phyloP scores from a whole-genome alignment of 2,329 filamentous ascomycete species.

The Ceratocystis papillata region DNA sequence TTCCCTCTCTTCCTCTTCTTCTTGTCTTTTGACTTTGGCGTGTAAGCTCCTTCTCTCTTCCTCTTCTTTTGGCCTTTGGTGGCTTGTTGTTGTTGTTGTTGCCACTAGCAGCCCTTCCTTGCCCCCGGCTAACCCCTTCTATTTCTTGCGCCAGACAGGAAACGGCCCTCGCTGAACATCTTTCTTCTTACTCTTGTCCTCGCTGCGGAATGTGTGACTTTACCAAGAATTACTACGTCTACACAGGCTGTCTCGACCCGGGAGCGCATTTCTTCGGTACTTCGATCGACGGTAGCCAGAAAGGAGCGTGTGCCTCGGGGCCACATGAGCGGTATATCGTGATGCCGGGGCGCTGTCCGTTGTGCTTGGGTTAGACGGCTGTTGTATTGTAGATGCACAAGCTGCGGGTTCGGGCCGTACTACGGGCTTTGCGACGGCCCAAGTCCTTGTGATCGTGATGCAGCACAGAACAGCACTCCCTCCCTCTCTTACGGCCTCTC shows the following conservation, averaged over 20 bases:
- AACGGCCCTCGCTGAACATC: not conserved
- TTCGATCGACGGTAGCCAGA: constrained; percentile 53
- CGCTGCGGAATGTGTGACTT: constrained; percentile 47
- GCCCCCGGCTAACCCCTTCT: not conserved
- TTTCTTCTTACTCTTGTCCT: not conserved
- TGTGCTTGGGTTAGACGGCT: constrained; percentile 33
- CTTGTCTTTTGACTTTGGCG: not conserved
- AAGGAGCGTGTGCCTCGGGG: constrained; percentile 48
- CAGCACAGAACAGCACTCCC: no score
- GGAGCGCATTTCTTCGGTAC: constrained; percentile 61
- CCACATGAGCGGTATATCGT: constrained; percentile 68
- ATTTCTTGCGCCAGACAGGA: not conserved
- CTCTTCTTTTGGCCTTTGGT: not conserved
- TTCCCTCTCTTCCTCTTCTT: not conserved
- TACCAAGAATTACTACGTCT: constrained; percentile 68
- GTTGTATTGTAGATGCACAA: no score
- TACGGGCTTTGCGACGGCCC: no score
- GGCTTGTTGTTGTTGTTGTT: not conserved
- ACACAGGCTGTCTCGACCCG: constrained; percentile 58
- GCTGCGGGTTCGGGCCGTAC: not conserved
- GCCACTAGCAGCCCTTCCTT: not conserved
- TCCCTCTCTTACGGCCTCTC: no score
- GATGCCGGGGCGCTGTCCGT: constrained; percentile 48
- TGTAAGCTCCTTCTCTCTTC: not conserved
- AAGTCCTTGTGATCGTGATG: no score